Conservation (phyloP, 75 land plant species). For the Cupressus sempervirens region DNA sequence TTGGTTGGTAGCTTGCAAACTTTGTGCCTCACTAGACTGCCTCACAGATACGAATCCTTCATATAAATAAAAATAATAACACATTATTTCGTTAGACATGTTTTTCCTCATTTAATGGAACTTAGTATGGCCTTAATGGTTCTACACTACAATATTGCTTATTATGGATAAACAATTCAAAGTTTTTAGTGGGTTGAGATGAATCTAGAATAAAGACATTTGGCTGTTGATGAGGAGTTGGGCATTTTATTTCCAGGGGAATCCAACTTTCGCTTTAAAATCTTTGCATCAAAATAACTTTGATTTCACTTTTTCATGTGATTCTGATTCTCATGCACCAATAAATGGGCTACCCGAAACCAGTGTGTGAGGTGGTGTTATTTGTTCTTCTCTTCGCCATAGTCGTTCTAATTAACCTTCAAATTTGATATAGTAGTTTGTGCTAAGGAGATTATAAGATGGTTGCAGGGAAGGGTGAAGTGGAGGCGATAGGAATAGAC, state of each 20-base stretch:
- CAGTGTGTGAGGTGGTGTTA: background rate
- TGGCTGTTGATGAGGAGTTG: background rate
- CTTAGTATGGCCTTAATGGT: background rate
- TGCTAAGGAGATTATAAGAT: background rate
- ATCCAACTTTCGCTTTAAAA: background rate
- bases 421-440: background rate
- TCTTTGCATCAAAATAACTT: background rate
- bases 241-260: background rate
- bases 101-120: background rate
- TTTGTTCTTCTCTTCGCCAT: background rate
- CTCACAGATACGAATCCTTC: too few relatives aligned
- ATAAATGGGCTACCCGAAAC: background rate
- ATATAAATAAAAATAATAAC: too few relatives aligned
- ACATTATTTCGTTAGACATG: too few relatives aligned
- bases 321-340: background rate
- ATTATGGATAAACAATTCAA: background rate
- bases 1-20: too few relatives aligned
- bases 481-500: background rate
- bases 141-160: background rate
- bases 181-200: background rate
- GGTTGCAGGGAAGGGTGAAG: background rate
- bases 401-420: background rate
- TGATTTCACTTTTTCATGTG: background rate
- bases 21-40: too few relatives aligned
- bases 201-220: background rate